Base-by-base conservation (phyloP, 23 red algal genomes). In the Chondrus crispus region DNA sequence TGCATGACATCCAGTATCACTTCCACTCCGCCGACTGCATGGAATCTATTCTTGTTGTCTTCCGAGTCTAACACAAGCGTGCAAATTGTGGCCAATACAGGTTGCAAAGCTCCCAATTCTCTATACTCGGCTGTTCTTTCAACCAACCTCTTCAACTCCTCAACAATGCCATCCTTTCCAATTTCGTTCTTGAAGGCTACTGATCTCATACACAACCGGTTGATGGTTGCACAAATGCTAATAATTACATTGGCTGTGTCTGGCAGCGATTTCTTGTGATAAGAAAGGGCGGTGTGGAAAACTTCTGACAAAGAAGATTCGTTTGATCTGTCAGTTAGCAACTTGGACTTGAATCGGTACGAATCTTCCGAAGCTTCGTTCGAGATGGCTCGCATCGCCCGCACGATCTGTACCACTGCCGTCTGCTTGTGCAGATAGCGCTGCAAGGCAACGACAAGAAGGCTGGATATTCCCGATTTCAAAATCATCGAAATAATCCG, bases 1-100 rank as follows among this genome's bases (percentile, higher is more conserved):
- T 92, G 88, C 74, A 92, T 83, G 13, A 92, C 77, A 81, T 82
- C 88, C 2, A 92, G 75, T 39, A 92, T 92, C 42, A 58, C 75
- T 38, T 92, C 88, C 4, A 92, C 88, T 13, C 88, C 88, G 41
- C 88, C 88, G 42, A 83, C 58, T 2, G 58, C 77, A 50, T 92
- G 88, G 40, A 92, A 92, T 8, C 74, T 52, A 36, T 92, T 83
- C 75, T 92, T 81, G 63, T 92, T 92, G 26, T 92, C 88, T 82
- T 81, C 75, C 2, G 88, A 92, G 44, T 92, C 77, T 44, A 92
- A 60, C 20, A 92, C 75, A 42, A 92, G 58, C 49, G 88, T 92
- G 77, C 88, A 92, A 57, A 92, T 81, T 48, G 88, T 92, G 33
- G 88, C 74, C 52, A 92, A 49, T 11, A 83, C 88, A 13, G 88